These are phyloP conservation scores for Hyparrhenia diplandra DNA, from an alignment of 176 grass and related monocot genomes.

Conservation along the genomic window DNA sequence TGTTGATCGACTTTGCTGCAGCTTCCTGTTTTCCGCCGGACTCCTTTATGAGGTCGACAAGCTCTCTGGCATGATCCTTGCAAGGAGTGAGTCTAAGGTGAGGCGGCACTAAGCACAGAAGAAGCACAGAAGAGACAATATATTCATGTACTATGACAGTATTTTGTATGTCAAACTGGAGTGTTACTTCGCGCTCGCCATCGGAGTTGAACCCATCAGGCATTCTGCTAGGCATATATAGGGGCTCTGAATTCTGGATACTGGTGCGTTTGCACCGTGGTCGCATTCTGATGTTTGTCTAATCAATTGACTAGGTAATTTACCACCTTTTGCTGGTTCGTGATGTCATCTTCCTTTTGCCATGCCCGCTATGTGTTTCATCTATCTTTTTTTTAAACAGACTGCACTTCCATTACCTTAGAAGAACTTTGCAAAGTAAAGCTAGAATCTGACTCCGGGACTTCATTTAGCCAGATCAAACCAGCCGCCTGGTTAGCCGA, in stretches of 20 bases:
- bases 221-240: neutral
- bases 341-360: neutral
- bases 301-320: slow-evolving; percentile 10
- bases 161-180: slow-evolving; percentile 32
- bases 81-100: slow-evolving; percentile 43
- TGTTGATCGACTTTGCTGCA: slow-evolving; percentile 22
- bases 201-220: neutral
- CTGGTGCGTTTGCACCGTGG: neutral
- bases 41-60: slow-evolving; percentile 74
- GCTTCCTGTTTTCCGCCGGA: slow-evolving; percentile 87
- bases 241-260: neutral
- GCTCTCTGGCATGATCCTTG: slow-evolving; percentile 69
- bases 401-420: no score
- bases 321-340: neutral
- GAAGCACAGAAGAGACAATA: neutral
- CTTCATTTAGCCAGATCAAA: no score
- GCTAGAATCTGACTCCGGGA: no score
- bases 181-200: neutral
- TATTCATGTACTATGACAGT: neutral
- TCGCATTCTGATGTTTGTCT: neutral
- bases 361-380: neutral
- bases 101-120: neutral
- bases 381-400: no score
- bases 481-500: no score
- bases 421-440: no score